Base-by-base conservation (phyloP, 805 yeast genomes). In the Ogataea polymorpha region DNA sequence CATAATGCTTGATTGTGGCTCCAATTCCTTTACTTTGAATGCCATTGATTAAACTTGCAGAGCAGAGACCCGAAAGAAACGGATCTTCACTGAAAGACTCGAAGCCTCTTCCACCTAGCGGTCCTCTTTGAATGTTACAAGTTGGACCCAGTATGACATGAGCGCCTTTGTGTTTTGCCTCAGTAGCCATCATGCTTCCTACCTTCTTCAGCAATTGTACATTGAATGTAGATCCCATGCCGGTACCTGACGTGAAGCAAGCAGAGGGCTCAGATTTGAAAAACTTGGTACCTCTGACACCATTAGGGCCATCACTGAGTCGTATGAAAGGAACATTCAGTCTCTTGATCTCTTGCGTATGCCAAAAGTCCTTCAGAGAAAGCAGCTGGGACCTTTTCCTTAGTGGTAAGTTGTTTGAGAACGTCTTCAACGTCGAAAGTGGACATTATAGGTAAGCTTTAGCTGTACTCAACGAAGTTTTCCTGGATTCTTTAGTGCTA, bases 1-100 rank as follows among this genome's bases (percentile, higher is more conserved):
- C 82, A 59, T 61, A 80, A 58, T 80, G 87, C 62, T 80, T 80
- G 51, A 80, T 65, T 24, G 81, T 72, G 9, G 85, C 82, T 35
- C 71, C 69, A 32, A 80, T 66, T 33, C 73, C 69, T 41, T 67
- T 60, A 30, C 61, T 54, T 56, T 80, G 86, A 36, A 80, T 71
- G 32, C 87, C 87, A 33, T 67, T 63, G 45, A 79, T 65, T 25
- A 76, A 62, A 17, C 66, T 59, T n/a, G 78, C 68, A 26, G 84
- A 71, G 20, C 60, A 66, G 8, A 64, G 42, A 42, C 79, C 79
- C n/a, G 75, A 57, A 27, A 73, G 53, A 16, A 60, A 55, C 15
- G 54, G 54, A 26, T 50, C 51, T 37, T 51, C 50, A 41, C 48
- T 36, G 31, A 42, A 41, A 34, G 54, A 42, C 49, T 54, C 49